Evolutionary conservation across 2,329 filamentous ascomycete genomes (phyloP), one percentile per base, ranked within the genome.

Genomic region (Cercospora nicotianae): DNA sequence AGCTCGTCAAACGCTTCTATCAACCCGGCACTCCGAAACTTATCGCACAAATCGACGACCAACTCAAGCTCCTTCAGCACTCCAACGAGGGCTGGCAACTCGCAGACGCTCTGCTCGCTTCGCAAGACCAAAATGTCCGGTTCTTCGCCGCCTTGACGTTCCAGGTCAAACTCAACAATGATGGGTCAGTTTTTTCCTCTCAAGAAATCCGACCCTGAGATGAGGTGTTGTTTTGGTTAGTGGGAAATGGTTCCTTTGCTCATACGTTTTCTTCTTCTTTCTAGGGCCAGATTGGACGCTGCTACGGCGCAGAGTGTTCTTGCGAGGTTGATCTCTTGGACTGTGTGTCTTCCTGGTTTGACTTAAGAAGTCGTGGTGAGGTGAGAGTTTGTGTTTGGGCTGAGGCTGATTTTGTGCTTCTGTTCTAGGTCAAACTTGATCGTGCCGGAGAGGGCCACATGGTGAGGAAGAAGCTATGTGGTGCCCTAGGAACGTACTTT

Each of bases 121-220:
- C 87, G 69, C 82, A 86, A 23, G 89, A 92, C 72, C 87, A 91
- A 69, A 90, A 94, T 74, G 88, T 95, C 72, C 90, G 91, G 71
- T 98, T 98, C 80, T 97, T 96, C 77, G 95, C 93, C 13, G 94
- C 94, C 31, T 85, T 97, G 67, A 98, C 94, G 0, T 90, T 97
- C 72, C 96, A 93, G 61, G 89, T 98, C 74, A 99, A 98, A 81
- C 87, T 98, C 67, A 97, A 98, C 77, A 76, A 76, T 75, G 74
- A 78, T 72, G 77, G 75, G 75, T 77, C 72, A 75, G 76, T 77
- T 6, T 60, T 69, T 63, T 20, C 30, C 26, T 36, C 55, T 20
- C 55, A 48, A 48, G 9, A 20, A 48, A 26, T 13, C 10, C 58
- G 72, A 71, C 72, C 72, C 69, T 75, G 74, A 76, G 74, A 67